phyloP scores from a whole-genome alignment of 1,139 yeast genomes.

The Protomyces arabidopsidicola region DNA sequence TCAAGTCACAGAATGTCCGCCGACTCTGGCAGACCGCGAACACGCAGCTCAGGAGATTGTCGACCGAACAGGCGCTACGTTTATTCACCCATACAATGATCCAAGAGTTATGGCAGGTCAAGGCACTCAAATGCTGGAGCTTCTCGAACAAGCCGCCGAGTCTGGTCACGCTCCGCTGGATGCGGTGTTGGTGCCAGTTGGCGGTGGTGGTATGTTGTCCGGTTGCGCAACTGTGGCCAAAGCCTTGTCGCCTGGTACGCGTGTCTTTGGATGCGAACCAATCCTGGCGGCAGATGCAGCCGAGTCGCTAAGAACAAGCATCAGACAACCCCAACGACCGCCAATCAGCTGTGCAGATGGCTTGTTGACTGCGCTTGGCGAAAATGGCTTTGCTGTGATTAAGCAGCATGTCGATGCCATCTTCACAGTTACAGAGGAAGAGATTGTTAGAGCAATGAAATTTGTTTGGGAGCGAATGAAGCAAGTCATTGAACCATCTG shows the following conservation, averaged over 20 bases:
- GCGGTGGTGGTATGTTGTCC: constrained; percentile 33
- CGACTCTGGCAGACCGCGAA: constrained; percentile 30
- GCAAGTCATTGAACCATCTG: constrained; percentile 32
- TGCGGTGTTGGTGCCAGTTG: constrained; percentile 32
- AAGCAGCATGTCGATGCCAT: constrained; percentile 30
- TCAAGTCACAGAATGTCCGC: constrained; percentile 28
- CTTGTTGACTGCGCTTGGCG: constrained; percentile 32
- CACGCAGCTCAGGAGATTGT: constrained; percentile 16
- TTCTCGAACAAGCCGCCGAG: constrained; percentile 29
- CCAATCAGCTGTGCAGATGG: constrained; percentile 33
- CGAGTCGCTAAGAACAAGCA: constrained; percentile 27
- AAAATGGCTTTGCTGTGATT: constrained; percentile 29
- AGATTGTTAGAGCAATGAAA: constrained; percentile 31
- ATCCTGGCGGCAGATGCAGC: constrained; percentile 31
- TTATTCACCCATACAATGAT: constrained; percentile 33
- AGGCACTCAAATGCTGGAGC: constrained; percentile 31
- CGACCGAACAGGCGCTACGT: constrained; percentile 28
- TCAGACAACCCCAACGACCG: constrained; percentile 19
- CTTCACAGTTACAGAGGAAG: constrained; percentile 32
- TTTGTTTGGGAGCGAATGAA: constrained; percentile 33
- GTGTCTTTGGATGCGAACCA: constrained; percentile 33
- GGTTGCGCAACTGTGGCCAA: constrained; percentile 31
- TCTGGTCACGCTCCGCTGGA: constrained; percentile 26
- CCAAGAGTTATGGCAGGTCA: constrained; percentile 32
- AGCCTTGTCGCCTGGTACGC: constrained; percentile 13